Evolutionary conservation across 2,329 filamentous ascomycete species (phyloP), one percentile per base, ranked within the genome.

Genomic region (Fusarium odoratissimum): DNA sequence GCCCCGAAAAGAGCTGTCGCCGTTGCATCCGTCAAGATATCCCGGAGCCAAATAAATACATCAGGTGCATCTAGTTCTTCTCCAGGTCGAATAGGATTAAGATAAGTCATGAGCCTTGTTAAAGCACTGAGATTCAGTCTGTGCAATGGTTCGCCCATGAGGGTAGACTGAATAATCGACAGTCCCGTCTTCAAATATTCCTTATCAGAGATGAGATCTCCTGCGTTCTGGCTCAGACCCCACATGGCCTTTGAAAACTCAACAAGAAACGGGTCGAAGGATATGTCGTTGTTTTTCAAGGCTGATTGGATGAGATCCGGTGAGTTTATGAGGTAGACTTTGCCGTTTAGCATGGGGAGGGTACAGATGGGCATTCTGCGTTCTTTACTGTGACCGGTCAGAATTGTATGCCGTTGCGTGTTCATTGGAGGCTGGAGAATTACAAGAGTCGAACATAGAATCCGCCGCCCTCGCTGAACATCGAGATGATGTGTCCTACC

Each of bases 301-400:
- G 83, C 81, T 8, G 80, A 77, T 28, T 80, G 78, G 9, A 83
- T 79, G 1, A 87, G 70, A 3, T 73, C 59, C 0, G 85, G 83
- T 1, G 80, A 80, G 37, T 79, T 82, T 28, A 86, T 81, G 25
- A 85, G 71, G 69, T 87, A 88, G 19, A 84, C 75, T 42, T 84
- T 83, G n/a, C 79, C 74, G 41, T 77, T 81, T 16, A 85, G 74
- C 72, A 86, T 82, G 10, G 82, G 83, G 9, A 87, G 74, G 3
- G 85, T 86, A 44, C 81, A 84, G 60, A 85, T 83, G 1, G 78
- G 77, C 56, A 80, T 48, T 5, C 59, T 60, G 2, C 64, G 68
- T 8, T 73, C 59, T 38, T 77, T 77, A 52, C 74, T 77, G 13
- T 11, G 25, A 2, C 10, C 1, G 6, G 45, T 67, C 2, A 65